Percentiles rank a stretch among this genome's conserved stretches.
Evolutionary conservation across 306 rosid species (phyloP).

Genomic region (Cucurbita maxima): DNA sequence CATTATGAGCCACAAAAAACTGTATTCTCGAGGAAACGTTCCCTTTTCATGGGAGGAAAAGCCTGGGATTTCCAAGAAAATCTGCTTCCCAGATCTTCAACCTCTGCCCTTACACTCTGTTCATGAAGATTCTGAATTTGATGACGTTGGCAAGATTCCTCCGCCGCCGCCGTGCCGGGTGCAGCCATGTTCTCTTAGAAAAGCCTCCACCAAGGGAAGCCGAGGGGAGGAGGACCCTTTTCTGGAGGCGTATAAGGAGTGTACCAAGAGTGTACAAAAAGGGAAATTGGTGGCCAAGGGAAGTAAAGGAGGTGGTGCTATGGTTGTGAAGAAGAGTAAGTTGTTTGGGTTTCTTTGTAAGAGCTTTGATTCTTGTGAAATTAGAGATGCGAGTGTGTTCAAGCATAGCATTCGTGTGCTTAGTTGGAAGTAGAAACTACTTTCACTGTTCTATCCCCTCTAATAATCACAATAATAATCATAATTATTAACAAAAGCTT

Average conservation of each 20-base stretch:
- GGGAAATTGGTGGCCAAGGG: conserved; percentile 9
- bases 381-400: conserved; percentile 24
- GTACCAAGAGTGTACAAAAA: conserved; percentile 50
- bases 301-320: neutral
- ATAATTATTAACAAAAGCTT: too few species aligned
- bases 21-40: neutral
- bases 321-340: conserved; percentile 14
- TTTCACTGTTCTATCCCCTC: neutral
- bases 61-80: neutral
- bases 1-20: neutral
- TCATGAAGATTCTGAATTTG: neutral
- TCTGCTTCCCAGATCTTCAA: neutral
- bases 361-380: conserved; percentile 19
- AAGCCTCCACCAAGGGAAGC: conserved; percentile 39
- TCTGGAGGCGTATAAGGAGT: conserved; percentile 59
- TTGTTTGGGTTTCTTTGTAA: conserved; percentile 45
- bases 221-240: conserved; percentile 63
- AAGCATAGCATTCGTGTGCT: conserved; percentile 14
- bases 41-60: neutral
- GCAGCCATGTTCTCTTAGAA: conserved; percentile 18
- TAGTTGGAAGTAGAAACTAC: neutral
- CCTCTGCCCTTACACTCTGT: neutral
- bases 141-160: neutral
- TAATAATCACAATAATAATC: too few species aligned
- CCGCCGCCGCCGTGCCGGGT: conserved; percentile 14